Percentiles rank a stretch among this genome's conserved stretches.
Conservation (phyloP, 2,329 filamentous ascomycete genomes). For the Berkeleyomyces basicola region DNA sequence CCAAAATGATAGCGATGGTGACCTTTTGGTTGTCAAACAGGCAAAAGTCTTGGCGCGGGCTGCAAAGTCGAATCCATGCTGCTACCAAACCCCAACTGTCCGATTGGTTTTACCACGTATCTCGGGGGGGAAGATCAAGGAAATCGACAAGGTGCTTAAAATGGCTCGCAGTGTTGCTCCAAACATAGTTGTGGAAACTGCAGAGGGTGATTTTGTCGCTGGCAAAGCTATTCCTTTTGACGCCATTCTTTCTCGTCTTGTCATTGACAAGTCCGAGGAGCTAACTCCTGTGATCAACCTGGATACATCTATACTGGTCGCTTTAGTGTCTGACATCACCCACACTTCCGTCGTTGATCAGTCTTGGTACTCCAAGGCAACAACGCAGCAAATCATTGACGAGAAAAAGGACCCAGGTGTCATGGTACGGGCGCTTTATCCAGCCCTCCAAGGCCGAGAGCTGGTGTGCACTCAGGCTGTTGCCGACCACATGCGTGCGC, state of each 20-base stretch:
- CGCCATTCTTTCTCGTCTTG: neutral
- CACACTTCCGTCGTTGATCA: neutral
- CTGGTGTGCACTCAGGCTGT: neutral
- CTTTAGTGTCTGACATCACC: slow-evolving; percentile 2
- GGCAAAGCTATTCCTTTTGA: neutral
- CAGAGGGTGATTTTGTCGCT: neutral
- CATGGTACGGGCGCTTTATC: neutral
- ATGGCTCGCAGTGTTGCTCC: neutral
- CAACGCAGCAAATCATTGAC: neutral
- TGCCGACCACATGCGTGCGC: neutral
- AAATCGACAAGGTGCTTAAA: slow-evolving; percentile 1
- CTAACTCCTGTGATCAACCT: neutral
- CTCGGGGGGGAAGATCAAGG: neutral
- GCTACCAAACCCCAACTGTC: neutral
- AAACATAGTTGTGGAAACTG: slow-evolving; percentile 1
- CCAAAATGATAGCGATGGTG: neutral
- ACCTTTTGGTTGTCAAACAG: neutral
- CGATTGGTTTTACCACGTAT: neutral
- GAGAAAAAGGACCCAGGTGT: neutral
- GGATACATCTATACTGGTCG: neutral
- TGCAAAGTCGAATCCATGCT: neutral
- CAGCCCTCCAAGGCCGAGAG: neutral
- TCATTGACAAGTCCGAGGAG: neutral
- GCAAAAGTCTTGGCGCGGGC: neutral
- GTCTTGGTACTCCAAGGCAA: slow-evolving; percentile 1